Evolutionary conservation across 345 rosid species (phyloP), one percentile per base, ranked within the genome.

Genomic region (Eucalyptus brandiana): DNA sequence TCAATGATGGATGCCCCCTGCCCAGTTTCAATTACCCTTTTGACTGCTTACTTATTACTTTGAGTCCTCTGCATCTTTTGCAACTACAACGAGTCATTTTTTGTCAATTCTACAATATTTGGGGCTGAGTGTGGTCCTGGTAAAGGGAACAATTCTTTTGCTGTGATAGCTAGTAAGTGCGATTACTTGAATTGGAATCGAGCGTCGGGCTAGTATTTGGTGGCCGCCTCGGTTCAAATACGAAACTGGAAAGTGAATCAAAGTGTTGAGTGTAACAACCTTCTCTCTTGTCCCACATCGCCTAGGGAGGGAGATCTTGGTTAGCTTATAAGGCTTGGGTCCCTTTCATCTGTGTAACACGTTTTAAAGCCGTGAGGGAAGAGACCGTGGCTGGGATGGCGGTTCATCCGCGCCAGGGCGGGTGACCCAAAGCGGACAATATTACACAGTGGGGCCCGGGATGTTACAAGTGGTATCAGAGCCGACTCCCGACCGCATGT

Each of bases 1-100:
- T 89, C 7, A 45, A 89, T 88, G n/a, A 48, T 21, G 9, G 89
- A 21, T 93, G 93, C 81, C 87, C 91, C 32, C 40, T 88, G 19
- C 93, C 90, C 5, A 44, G 8, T 49, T 72, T 50, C 23, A 90
- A 92, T 56, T 91, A 88, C 91, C 87, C 92, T 10, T 90, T 91
- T 34, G 92, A 91, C 87, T 91, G 86, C 6, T 54, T 92, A 65
- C 90, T 91, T 32, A 47, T 93, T 8, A 12, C 53, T 21, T 93
- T 91, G 16, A 86, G 91, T 87, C 89, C 40, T 91, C 26, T 30
- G 72, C 88, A 92, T 92, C 91, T 89, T 91, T 30, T 86, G 89
- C 15, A 80, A 90, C 90, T 91, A 91, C 88, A 83, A 47, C 7
- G 15, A 37, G 34, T 91, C 89, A 8, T 65, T 87, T 81, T 60